Base-by-base conservation (phyloP, 495 filamentous ascomycete genomes). In the Trichoderma asperelloides region DNA sequence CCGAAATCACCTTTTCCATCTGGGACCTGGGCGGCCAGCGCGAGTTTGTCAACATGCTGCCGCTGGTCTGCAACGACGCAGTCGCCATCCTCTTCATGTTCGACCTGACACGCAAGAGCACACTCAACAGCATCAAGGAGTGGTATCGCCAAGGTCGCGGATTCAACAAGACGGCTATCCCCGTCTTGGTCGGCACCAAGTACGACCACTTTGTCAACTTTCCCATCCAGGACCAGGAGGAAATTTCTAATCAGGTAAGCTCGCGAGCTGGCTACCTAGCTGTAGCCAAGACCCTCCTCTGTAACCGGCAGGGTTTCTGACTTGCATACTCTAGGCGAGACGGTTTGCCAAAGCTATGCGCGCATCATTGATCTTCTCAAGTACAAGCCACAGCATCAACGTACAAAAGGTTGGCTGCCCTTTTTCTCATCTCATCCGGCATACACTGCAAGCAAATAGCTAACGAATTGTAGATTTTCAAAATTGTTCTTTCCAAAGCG, bases 81-180 rank as follows among this genome's bases (percentile, higher is more conserved):
- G 95, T 98, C 27, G 95, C 95, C 41, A 97, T 98, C 68, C 81
- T 98, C 18, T 98, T 98, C 83, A 98, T 98, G 95, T 98, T 98
- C 74, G 95, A 98, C 73, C 83, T 98, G 68, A 98, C 95, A 41
- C 84, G 95, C 70, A 98, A 98, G 84, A 97, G 93, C 79, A 98
- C 95, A 0, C 80, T 98, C 67, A 98, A 98, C 77, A 95, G 91
- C 49, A 97, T 98, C 82, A 98, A 98, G 83, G 95, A 98, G 77
- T 98, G 95, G 95, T 98, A 98, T 75, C 87, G 95, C 55, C 95
- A 98, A 78, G 95, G 96, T 21, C 87, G 95, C 63, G 95, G 95
- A 1, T 98, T 98, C 80, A 98, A 98, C 84, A 98, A 98, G 84
- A 98, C 96, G 18, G 95, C 95, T 13, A 98, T 98, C 71, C 95